phyloP scores from a whole-genome alignment of 2,329 filamentous ascomycete species.

The Clarireedia paspali region DNA sequence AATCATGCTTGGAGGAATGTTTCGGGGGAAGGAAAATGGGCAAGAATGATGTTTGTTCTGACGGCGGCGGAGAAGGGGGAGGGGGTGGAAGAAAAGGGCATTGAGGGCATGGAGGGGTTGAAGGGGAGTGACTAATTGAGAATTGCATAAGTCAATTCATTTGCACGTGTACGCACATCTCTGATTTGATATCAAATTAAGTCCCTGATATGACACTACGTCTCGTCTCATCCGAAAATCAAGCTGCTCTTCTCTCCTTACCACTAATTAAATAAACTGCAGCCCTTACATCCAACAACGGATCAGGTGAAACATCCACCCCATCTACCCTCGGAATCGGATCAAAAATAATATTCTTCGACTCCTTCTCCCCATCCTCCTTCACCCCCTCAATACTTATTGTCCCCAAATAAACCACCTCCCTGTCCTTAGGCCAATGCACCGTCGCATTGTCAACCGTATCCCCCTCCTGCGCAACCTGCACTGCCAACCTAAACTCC shows the following conservation, averaged over 20 bases:
- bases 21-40: conserved; percentile 16
- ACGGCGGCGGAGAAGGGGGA: conserved; percentile 9
- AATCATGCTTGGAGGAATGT: conserved; percentile 36
- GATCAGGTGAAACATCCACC: conserved; percentile 45
- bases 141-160: too few species aligned
- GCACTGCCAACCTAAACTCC: conserved; percentile 41
- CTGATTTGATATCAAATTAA: too few species aligned
- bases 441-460: conserved; percentile 39
- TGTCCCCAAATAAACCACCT: conserved; percentile 42
- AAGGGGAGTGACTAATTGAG: too few species aligned
- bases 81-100: conserved; percentile 14
- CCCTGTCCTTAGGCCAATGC: conserved; percentile 45
- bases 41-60: conserved; percentile 25
- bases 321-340: conserved; percentile 48
- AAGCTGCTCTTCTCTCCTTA: conserved; percentile 36
- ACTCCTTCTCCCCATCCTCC: conserved; percentile 34
- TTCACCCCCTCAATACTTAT: conserved; percentile 37
- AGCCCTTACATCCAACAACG: conserved; percentile 47
- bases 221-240: background rate
- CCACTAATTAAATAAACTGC: conserved; percentile 49
- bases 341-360: conserved; percentile 50
- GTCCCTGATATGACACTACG: background rate
- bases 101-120: background rate
- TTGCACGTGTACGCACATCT: too few species aligned
- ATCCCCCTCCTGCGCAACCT: conserved; percentile 42